Base-by-base conservation (phyloP, 2,329 filamentous ascomycete species). In the Malbranchea zuffiana region DNA sequence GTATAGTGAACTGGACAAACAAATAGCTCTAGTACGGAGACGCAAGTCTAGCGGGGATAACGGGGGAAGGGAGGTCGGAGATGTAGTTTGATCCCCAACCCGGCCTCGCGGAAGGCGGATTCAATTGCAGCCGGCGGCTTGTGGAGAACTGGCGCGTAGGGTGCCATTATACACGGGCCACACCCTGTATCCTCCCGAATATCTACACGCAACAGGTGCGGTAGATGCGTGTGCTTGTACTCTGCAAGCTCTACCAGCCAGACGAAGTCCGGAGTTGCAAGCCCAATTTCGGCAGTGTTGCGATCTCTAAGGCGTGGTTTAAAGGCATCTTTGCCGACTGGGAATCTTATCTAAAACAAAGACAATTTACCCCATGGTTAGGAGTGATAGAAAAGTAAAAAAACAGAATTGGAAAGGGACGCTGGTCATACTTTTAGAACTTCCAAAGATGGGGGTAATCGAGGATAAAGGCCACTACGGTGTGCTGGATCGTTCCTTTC, bases 241-340 rank as follows among this genome's bases (percentile, higher is more conserved):
- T 7, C 29, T n/a, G 29, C 15, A 31, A 31, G n/a, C 19, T 31
- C 16, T 31, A 31, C 12, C 16, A 31, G 4, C 29, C 29, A 31
- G 16, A 17, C 29, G 19, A 31, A 8, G 19, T 31, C 12, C 5
- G 7, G 4, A 8, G 5, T 8, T 31, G 29, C 29, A 6, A 28
- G 15, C n/a, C 6, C n/a, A n/a, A 13, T 13, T 31, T 31, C 16
- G 6, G 29, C 4, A 12, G n/a, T 4, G 5, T 16, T 17, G 6
- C 5, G 5, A 31, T 18, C 29, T n/a, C n/a, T n/a, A n/a, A n/a
- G n/a, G 7, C 19, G 5, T 10, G 29, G 12, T 12, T 12, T 6
- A 17, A 31, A 31, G 4, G 4, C 13, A 16, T 13, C 11, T n/a
- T 4, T 5, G 13, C 29, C 15, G 17, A 5, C 15, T 12, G 29